phyloP scores from a whole-genome alignment of 2,329 filamentous ascomycete species.

The Graphilbum sp. region DNA sequence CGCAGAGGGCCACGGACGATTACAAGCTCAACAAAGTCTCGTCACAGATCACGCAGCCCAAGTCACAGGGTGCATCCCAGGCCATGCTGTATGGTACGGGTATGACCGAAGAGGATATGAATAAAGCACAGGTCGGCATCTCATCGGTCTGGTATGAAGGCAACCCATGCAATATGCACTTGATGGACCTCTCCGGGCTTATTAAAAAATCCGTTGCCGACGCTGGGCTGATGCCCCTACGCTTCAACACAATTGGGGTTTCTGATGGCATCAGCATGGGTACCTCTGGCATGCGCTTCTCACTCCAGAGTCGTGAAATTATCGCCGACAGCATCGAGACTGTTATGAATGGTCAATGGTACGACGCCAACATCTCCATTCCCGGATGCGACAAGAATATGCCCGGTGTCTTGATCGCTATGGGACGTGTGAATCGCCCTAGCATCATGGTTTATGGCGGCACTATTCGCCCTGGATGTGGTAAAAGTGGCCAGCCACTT shows the following conservation, averaged over 20 bases:
- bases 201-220: conserved; percentile 46
- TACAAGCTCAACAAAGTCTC: conserved; percentile 69
- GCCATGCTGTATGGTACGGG: conserved; percentile 98
- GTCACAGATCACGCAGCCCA: conserved; percentile 78
- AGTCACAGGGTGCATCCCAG: conserved; percentile 95
- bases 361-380: conserved; percentile 92
- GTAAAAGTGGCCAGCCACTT: conserved; percentile 55
- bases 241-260: conserved; percentile 98
- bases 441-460: conserved; percentile 97
- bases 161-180: conserved; percentile 98
- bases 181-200: conserved; percentile 71
- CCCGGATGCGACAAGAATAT: conserved; percentile 99
- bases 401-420: conserved; percentile 82
- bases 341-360: conserved; percentile 98
- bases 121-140: conserved; percentile 94
- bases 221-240: conserved; percentile 76
- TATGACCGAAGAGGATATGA: conserved; percentile 70
- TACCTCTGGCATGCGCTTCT: conserved; percentile 76
- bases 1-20: conserved; percentile 27
- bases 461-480: conserved; percentile 83
- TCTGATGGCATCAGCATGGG: conserved; percentile 98
- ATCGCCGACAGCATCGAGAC: conserved; percentile 98
- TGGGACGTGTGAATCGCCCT: conserved; percentile 87
- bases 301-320: conserved; percentile 83
- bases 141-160: conserved; percentile 97